Base-by-base conservation (phyloP, 192 early-diverging fungal species). In the Coemansia javaensis region DNA sequence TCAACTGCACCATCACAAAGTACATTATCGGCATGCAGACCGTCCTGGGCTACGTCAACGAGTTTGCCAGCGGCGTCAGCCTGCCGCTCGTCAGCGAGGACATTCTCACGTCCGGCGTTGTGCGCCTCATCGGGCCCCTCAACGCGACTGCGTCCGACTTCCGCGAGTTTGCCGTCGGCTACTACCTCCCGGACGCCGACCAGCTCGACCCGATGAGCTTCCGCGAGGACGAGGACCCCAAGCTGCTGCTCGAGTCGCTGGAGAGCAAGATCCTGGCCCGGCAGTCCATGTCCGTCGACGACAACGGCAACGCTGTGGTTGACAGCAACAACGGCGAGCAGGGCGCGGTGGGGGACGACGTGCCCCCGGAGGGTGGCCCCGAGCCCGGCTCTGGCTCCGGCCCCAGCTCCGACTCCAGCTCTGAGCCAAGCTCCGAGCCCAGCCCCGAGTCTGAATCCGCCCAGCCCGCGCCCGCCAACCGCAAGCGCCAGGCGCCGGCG, bases 1-100 rank as follows among this genome's bases (percentile, higher is more conserved):
- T 77, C 32, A 77, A 77, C 56, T 77, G 74, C 36, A 65, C 74
- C 18, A 37, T 77, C 43, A 66, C 67, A 22, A 62, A 62, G 50
- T 55, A 77, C 31, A 56, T 77, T 24, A 41, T 53, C 16, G 38
- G 66, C 1, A 23, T 77, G 1, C 57, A 65, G 20, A 65, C 59
- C 33, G 20, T 77, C 2, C 46, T 70, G 11, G 61, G 57, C 4
- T 77, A 53, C 45, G 23, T 77, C 47, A 47, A 64, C 31, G 58
- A 70, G 4, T 50, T 53, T 22, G 47, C 62, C 24, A 40, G 53
- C 34, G 67, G 53, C 35, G 22, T 77, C 11, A 28, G 30, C 5
- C 50, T 77, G 13, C 66, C 74, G 7, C 56, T 56, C 0, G 44
- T 77, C 28, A 50, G 46, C 36, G 23, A 63, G 1, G 36, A 70